phyloP scores from a whole-genome alignment of 306 rosid species.

The Sicyos baderoa region DNA sequence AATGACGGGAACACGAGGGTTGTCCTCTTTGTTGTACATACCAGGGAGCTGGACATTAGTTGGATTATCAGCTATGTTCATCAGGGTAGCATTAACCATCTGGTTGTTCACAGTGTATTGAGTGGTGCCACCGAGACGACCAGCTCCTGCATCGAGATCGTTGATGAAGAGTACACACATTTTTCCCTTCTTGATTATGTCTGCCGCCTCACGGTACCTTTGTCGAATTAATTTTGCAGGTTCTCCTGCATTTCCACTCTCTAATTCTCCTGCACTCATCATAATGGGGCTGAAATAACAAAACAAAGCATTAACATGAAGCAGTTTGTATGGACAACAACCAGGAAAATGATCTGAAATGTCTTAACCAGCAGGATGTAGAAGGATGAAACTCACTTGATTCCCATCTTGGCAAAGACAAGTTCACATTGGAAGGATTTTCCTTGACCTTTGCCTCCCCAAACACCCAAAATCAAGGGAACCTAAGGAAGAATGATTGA shows the following conservation, averaged over 20 bases:
- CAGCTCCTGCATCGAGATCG: slow-evolving; percentile 77
- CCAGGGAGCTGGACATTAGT: slow-evolving; percentile 70
- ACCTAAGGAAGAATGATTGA: slow-evolving; percentile 27
- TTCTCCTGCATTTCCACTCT: slow-evolving; percentile 72
- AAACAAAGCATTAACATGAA: neutral
- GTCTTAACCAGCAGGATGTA: neutral
- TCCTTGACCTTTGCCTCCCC: slow-evolving; percentile 34
- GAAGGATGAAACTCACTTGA: slow-evolving; percentile 42
- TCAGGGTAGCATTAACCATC: slow-evolving; percentile 76
- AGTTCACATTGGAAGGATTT: slow-evolving; percentile 71
- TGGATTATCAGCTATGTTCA: slow-evolving; percentile 77
- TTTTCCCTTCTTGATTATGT: slow-evolving; percentile 56
- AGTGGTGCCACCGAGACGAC: slow-evolving; percentile 65
- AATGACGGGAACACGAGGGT: slow-evolving; percentile 60
- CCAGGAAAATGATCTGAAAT: neutral
- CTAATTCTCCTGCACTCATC: slow-evolving; percentile 82
- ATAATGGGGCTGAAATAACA: slow-evolving; percentile 48
- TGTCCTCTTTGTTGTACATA: slow-evolving; percentile 77
- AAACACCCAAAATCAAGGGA: slow-evolving; percentile 62
- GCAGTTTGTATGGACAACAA: too few species aligned
- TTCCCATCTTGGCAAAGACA: slow-evolving; percentile 73
- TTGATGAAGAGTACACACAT: slow-evolving; percentile 63
- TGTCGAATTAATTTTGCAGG: slow-evolving; percentile 61
- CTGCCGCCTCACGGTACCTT: slow-evolving; percentile 60
- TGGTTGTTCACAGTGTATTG: slow-evolving; percentile 80